Evolutionary conservation across 768 basidiomycete genomes (phyloP).

Genomic region (Rickenella mellea): DNA sequence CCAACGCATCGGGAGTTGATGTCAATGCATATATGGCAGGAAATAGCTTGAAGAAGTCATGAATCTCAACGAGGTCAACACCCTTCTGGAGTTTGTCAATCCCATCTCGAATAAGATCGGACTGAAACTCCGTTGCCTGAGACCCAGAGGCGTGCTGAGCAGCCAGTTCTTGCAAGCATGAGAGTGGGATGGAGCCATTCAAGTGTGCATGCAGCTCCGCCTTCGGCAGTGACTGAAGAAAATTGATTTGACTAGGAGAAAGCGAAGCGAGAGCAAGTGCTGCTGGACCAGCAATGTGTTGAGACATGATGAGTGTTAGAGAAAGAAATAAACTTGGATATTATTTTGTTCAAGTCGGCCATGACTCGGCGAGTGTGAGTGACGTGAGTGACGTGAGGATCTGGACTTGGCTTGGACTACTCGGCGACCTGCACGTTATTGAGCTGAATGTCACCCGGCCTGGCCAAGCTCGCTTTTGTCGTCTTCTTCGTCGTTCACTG

Average conservation of each 20-base stretch:
- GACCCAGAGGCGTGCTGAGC: constrained; percentile 19
- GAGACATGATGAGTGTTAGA: no score
- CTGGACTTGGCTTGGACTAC: no score
- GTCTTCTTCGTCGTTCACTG: constrained; percentile 44
- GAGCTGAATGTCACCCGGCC: constrained; percentile 38
- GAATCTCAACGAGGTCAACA: constrained; percentile 39
- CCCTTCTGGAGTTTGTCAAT: constrained; percentile 32
- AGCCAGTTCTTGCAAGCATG: constrained; percentile 54
- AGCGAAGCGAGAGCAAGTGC: constrained; percentile 47
- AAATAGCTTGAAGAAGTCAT: constrained; percentile 69
- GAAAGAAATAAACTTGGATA: no score
- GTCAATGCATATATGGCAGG: constrained; percentile 74
- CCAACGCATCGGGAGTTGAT: constrained; percentile 45
- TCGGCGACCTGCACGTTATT: no score
- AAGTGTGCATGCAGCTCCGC: constrained; percentile 83
- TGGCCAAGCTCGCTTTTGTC: constrained; percentile 42
- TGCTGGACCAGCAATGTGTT: constrained; percentile 20
- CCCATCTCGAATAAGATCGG: constrained; percentile 9
- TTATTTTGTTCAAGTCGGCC: no score
- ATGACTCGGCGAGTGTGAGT: no score
- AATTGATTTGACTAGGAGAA: constrained; percentile 37
- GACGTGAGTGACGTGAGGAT: no score
- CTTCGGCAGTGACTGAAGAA: constrained; percentile 60
- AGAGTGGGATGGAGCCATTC: constrained; percentile 74
- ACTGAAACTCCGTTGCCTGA: not conserved